Base-by-base conservation (phyloP, 768 basidiomycete genomes). In the Leccinum uliginosum region DNA sequence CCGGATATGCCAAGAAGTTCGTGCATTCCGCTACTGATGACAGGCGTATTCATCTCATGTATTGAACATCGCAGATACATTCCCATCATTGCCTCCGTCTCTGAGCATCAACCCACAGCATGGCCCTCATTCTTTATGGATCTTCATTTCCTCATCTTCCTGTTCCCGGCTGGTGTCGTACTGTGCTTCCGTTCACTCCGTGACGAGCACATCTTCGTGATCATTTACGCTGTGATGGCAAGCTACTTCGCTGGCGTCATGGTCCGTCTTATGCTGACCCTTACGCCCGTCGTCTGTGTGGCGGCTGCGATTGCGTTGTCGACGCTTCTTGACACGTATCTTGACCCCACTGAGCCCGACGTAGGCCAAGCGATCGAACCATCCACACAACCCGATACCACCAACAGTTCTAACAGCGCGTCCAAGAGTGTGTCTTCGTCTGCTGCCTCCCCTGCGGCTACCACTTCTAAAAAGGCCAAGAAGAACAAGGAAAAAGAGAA, bases 121-220 rank as follows among this genome's bases (percentile, higher is more conserved):
- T 99, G 97, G 97, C 96, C 97, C 10, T 89, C 97, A 2, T 98
- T 98, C 82, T 98, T 96, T 79, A 98, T 98, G 89, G 97, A 99
- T 71, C 86, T 99, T 54, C 91, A 97, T 66, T 89, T 98, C 82
- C 86, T 99, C 69, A 89, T 98, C 61, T 98, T 94, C 83, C 75
- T 94, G 51, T 99, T 99, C 85, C 97, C 97, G 3, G 96, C 93
- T 17, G 97, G 97, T 62, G 93, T 98, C 35, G 78, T 91, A 67
- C 75, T 97, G 48, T 97, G 93, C 75, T 98, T 98, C 91, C 85
- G 84, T 58, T 82, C 95, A 66, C 80, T 99, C 21, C 85, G 93
- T 27, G 97, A 99, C 70, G 97, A 98, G 68, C 97, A 99, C 67
- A 78, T 99, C 61, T 99, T 99, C 71, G 91, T 99, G 65, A 96